Evolutionary conservation across 2,329 filamentous ascomycete species (phyloP).

Genomic region (Hypoxylon sp.): DNA sequence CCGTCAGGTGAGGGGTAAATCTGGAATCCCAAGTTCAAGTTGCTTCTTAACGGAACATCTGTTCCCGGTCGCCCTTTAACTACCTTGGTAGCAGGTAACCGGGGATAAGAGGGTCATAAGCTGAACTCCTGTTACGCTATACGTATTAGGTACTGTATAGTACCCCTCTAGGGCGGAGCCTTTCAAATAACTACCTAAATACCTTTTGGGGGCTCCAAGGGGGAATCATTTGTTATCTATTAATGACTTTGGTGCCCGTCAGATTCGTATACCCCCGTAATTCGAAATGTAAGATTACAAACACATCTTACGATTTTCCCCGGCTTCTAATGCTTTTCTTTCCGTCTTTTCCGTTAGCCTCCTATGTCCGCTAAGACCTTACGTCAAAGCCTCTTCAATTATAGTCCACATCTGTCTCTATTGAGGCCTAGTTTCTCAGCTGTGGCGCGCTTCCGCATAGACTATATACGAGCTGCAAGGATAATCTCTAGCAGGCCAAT

Average conservation of each 20-base stretch:
- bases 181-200: conserved; percentile 19
- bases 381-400: conserved; percentile 38
- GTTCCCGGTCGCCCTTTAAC: conserved; percentile 42
- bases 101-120: conserved; percentile 42
- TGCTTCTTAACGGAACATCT: conserved; percentile 42
- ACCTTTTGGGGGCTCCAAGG: conserved; percentile 3
- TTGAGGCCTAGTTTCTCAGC: conserved; percentile 54
- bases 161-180: conserved; percentile 23
- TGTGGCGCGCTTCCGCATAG: conserved; percentile 56
- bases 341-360: conserved; percentile 31
- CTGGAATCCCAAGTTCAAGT: conserved; percentile 40
- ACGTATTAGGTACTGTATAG: conserved; percentile 30
- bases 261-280: conserved; percentile 25
- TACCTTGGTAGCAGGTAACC: conserved; percentile 26
- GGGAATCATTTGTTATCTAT: conserved; percentile 17
- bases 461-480: conserved; percentile 50
- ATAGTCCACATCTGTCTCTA: conserved; percentile 32
- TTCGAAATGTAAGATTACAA: conserved; percentile 19
- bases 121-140: conserved; percentile 36
- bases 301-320: conserved; percentile 19
- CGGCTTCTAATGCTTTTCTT: conserved; percentile 25
- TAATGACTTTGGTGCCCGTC: conserved; percentile 22
- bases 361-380: conserved; percentile 32
- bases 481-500: conserved; percentile 52
- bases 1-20: conserved; percentile 45